Conservation (phyloP, 1,284 basidiomycete species). For the Wallemia ichthyophaga region DNA sequence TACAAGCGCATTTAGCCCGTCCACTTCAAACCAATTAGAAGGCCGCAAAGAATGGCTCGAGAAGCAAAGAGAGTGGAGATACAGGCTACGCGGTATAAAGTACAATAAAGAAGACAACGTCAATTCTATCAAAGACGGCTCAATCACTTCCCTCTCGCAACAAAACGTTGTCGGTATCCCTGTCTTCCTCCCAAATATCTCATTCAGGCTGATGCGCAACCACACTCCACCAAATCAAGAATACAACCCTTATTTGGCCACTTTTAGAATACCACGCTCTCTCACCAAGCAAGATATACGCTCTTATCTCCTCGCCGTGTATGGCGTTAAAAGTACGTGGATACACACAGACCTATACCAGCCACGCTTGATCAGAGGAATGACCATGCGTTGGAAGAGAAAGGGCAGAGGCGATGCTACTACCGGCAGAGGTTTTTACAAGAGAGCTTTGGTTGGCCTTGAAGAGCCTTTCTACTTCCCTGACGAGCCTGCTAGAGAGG, state of each 20-base stretch:
- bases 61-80: slow-evolving; percentile 24
- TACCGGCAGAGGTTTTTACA: slow-evolving; percentile 25
- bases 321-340: slow-evolving; percentile 65
- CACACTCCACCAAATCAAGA: slow-evolving; percentile 39
- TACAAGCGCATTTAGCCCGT: neutral
- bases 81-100: slow-evolving; percentile 29
- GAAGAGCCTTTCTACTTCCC: slow-evolving; percentile 76
- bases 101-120: slow-evolving; percentile 3
- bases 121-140: slow-evolving; percentile 1
- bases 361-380: slow-evolving; percentile 21
- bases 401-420: slow-evolving; percentile 8
- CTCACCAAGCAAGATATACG: slow-evolving; percentile 76
- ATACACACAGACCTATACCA: slow-evolving; percentile 73
- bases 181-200: slow-evolving; percentile 63
- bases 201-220: slow-evolving; percentile 59
- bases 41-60: slow-evolving; percentile 26
- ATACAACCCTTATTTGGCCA: slow-evolving; percentile 82
- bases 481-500: slow-evolving; percentile 42
- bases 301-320: slow-evolving; percentile 50
- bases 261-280: slow-evolving; percentile 51
- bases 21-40: slow-evolving; percentile 7
- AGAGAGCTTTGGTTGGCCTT: slow-evolving; percentile 61
- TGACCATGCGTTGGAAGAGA: slow-evolving; percentile 9
- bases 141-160: neutral
- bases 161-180: slow-evolving; percentile 36